Evolutionary conservation across 108 stramenopile species (phyloP).

Genomic region (Pseudonitzschia multiseries): DNA sequence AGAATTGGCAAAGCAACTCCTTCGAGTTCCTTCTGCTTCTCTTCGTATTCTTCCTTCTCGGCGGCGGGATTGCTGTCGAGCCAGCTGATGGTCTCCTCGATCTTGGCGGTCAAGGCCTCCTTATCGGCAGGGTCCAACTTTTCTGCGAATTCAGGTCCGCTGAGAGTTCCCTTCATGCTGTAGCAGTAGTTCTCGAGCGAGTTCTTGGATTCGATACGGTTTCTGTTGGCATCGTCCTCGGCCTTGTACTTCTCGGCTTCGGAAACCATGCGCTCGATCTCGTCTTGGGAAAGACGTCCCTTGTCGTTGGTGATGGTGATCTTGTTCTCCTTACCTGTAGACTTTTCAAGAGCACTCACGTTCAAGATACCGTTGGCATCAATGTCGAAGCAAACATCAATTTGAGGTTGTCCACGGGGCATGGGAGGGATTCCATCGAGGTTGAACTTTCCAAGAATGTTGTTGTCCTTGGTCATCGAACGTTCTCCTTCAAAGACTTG

Average conservation of each 20-base stretch:
- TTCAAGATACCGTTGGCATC: conserved; percentile 91
- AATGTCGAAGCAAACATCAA: conserved; percentile 98
- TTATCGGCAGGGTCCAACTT: conserved; percentile 87
- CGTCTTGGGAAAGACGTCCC: conserved; percentile 97
- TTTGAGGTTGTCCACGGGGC: conserved; percentile 99
- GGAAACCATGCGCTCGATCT: conserved; percentile 98
- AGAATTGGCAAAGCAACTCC: conserved; percentile 92
- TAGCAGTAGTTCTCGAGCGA: conserved; percentile 96
- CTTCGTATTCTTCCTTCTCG: conserved; percentile 98
- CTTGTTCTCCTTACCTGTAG: conserved; percentile 99
- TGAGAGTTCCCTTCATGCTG: conserved; percentile 90
- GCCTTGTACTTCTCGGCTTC: conserved; percentile 99
- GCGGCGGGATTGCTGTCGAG: conserved; percentile 90
- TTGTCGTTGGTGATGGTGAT: conserved; percentile 99
- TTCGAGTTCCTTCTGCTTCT: conserved; percentile 97
- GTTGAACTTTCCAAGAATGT: conserved; percentile 99
- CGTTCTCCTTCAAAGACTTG: conserved; percentile 99
- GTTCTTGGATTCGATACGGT: conserved; percentile 97
- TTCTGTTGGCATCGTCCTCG: conserved; percentile 95
- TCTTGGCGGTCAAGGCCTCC: conserved; percentile 71
- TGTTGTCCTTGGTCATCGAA: conserved; percentile 99
- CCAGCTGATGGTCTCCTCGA: conserved; percentile 94
- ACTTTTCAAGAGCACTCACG: conserved; percentile 97
- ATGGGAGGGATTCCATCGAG: conserved; percentile 98
- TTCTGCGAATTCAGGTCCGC: conserved; percentile 82